These are phyloP conservation scores for Candida nonsorbophila DNA, from an alignment of 805 yeast species.

Conservation along the genomic window DNA sequence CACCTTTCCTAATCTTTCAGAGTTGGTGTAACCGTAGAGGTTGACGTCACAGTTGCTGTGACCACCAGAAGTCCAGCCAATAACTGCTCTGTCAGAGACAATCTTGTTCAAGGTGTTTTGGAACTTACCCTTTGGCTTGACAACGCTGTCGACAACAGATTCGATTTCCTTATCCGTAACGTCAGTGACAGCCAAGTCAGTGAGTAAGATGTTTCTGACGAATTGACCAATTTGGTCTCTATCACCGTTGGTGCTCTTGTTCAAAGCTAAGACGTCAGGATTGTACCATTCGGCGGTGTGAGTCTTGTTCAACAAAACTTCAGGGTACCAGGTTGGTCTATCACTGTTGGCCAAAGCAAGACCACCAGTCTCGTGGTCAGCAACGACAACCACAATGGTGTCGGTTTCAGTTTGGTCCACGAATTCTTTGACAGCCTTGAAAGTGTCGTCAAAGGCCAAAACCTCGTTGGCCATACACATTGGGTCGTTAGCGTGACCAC, in stretches of 20 bases:
- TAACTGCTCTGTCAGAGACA: constrained; percentile 5
- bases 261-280: constrained; percentile 67
- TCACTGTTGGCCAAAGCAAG: constrained; percentile 21
- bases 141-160: constrained; percentile 3
- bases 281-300: constrained; percentile 81
- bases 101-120: too few relatives aligned
- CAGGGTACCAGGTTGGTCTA: constrained; percentile 62
- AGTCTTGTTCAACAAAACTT: constrained; percentile 59
- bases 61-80: constrained; percentile 7
- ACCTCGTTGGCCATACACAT: constrained; percentile 88
- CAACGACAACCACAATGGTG: constrained; percentile 73
- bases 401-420: constrained; percentile 66
- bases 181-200: constrained; percentile 5
- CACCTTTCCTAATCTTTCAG: constrained; percentile 1
- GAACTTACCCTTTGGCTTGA: too few relatives aligned
- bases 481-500: constrained; percentile 89
- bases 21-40: constrained; percentile 6
- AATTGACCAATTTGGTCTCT: too few relatives aligned
- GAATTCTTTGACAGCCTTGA: constrained; percentile 65
- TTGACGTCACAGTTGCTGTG: constrained; percentile 4
- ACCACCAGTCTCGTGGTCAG: constrained; percentile 97
- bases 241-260: constrained; percentile 55
- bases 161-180: constrained; percentile 5
- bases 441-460: constrained; percentile 79
- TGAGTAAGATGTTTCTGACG: constrained; percentile 4